Evolutionary conservation across 768 basidiomycete genomes (phyloP), one percentile per base, ranked within the genome.

Genomic region (Steccherinum ochraceum): DNA sequence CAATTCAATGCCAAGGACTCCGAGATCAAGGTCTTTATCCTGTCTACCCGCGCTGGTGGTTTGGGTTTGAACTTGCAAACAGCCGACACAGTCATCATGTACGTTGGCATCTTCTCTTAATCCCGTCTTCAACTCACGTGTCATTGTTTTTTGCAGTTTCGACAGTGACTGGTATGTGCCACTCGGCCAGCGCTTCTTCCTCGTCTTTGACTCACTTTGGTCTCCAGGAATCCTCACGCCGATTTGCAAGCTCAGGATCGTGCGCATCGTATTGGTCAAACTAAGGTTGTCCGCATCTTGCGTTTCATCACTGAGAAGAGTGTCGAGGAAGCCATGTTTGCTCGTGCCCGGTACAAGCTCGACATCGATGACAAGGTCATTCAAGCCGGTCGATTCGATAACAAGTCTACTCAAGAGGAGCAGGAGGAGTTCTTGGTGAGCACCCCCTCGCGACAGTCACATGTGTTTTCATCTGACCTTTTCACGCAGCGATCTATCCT

Each of bases 341-440:
- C 91, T 42, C 83, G 93, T 56, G 96, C 96, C 4, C 82, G 90
- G 52, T 90, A 83, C 71, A 99, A 99, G 75, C 86, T 97, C 24
- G 95, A 95, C 61, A 94, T 99, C 61, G 96, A 99, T 66, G 93
- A 95, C 72, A 98, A 99, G 68, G 95, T 96, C 71, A 97, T 97
- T 62, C 95, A 97, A 72, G 93, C 93, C 48, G 95, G 95, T 76
- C 92, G 93, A 43, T 97, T 97, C 71, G 96, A 99, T 67, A 95
- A 98, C 71, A 95, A 95, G 70, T 95, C 94, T 19, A 95, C 93
- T 3, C 89, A 93, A 57, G 93, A 95, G 65, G 96, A 99, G 66
- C 93, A 96, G 59, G 95, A 99, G 66, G 92, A 93, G 63, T 87
- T 95, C 57, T 70, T 97, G 71, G 90, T 92, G 60, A 58, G 85